Evolutionary conservation across 108 stramenopile species (phyloP), one percentile per base, ranked within the genome.

Genomic region (Cyclotella cryptica): DNA sequence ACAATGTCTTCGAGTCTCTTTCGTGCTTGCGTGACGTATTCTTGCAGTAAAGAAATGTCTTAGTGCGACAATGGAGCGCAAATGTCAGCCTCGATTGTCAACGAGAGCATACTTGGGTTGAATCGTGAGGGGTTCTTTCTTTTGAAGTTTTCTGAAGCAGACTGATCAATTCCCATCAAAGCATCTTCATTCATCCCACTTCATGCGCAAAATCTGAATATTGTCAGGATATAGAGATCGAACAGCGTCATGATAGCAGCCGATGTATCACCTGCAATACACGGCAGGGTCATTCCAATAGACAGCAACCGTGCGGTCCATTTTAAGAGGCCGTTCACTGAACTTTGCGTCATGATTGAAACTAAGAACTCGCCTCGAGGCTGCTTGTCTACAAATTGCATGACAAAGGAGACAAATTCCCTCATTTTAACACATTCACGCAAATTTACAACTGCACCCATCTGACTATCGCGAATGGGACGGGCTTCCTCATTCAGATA

Each of bases 151-250:
- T 26, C 71, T 26, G 26, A 43, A 52, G 72, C 8, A 17, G 73
- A 58, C 59, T 74, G 58, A 10, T 39, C 60, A 13, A 72, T 62
- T 29, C 91, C 93, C 3, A 92, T 81, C 49, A 90, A 29, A 8
- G 87, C 62, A 42, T 84, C 66, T 81, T 95, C 94, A 54, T 92
- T 89, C 30, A 45, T 68, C 51, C 66, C 73, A 52, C 69, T 90
- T 11, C 89, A 77, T 12, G 71, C 51, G 69, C 92, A 95, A 39
- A 95, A 57, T 7, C 94, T 90, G 60, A 95, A 89, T 11, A 91
- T 90, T 8, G 94, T 93, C 9, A 91, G 89, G 69, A 90, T 55
- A 66, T 90, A 95, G 26, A 95, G 87, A 85, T 95, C 90, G 60
- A 72, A 82, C 0, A 92, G 63, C 46, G 87, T 92, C 39, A 51